Conservation (phyloP, 495 filamentous ascomycete genomes). For the Penicillium tannophilum region DNA sequence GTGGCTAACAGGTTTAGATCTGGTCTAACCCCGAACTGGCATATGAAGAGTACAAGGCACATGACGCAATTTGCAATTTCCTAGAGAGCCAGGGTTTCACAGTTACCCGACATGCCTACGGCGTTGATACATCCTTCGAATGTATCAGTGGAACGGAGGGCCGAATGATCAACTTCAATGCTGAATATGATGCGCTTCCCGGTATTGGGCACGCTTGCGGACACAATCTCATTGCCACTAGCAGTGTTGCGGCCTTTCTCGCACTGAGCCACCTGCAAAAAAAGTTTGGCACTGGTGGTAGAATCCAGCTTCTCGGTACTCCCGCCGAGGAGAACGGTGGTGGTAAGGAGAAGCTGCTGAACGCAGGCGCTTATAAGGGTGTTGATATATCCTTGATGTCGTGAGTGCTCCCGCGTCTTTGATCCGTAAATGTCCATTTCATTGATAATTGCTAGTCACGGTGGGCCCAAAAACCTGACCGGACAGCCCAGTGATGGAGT, state of each 20-base stretch:
- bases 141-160: slow-evolving; percentile 40
- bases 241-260: slow-evolving; percentile 60
- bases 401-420: slow-evolving; percentile 32
- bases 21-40: slow-evolving; percentile 63
- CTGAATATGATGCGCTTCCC: slow-evolving; percentile 58
- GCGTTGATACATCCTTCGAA: slow-evolving; percentile 43
- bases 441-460: slow-evolving; percentile 25
- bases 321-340: slow-evolving; percentile 73
- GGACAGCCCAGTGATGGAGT: slow-evolving; percentile 27
- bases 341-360: slow-evolving; percentile 66
- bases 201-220: slow-evolving; percentile 68
- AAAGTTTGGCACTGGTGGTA: slow-evolving; percentile 51
- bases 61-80: slow-evolving; percentile 58
- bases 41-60: slow-evolving; percentile 58
- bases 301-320: slow-evolving; percentile 65
- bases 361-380: slow-evolving; percentile 62
- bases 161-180: slow-evolving; percentile 47
- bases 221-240: slow-evolving; percentile 69
- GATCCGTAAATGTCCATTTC: neutral
- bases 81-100: slow-evolving; percentile 54
- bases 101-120: slow-evolving; percentile 56
- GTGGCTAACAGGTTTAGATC: slow-evolving; percentile 37
- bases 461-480: slow-evolving; percentile 32
- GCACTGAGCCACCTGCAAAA: slow-evolving; percentile 49
- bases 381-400: slow-evolving; percentile 69